These are phyloP conservation scores for Plectosphaerella plurivora DNA, from an alignment of 2,329 filamentous ascomycete species.

Conservation along the genomic window DNA sequence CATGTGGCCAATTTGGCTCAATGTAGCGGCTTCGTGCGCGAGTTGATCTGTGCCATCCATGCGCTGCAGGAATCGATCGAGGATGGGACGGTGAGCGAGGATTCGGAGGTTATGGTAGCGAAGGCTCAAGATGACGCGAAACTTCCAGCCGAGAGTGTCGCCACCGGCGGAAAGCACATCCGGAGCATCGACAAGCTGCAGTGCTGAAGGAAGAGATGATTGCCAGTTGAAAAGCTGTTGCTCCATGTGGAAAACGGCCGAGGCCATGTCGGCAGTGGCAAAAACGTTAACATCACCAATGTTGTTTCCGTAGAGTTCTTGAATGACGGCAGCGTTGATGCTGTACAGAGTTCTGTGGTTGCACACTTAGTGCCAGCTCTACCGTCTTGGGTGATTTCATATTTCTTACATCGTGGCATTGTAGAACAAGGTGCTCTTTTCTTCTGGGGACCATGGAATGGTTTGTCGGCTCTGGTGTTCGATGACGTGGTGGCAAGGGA, in stretches of 20 bases:
- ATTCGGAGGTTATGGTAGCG: slow-evolving; percentile 26
- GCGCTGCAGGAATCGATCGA: slow-evolving; percentile 15
- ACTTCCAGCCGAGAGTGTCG: slow-evolving; percentile 19
- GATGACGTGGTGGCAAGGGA: slow-evolving; percentile 19
- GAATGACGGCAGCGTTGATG: slow-evolving; percentile 29
- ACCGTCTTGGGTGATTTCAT: background rate
- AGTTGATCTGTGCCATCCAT: slow-evolving; percentile 5
- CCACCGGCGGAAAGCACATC: slow-evolving; percentile 15
- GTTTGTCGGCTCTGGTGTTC: no score
- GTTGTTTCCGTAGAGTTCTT: slow-evolving; percentile 37
- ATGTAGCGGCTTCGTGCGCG: slow-evolving; percentile 9
- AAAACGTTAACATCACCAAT: slow-evolving; percentile 26
- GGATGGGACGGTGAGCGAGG: slow-evolving; percentile 22
- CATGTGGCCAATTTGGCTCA: slow-evolving; percentile 14
- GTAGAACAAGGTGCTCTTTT: slow-evolving; percentile 19
- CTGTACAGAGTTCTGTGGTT: slow-evolving; percentile 23
- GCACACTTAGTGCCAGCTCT: background rate
- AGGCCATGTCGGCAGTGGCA: slow-evolving; percentile 20
- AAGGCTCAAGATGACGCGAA: slow-evolving; percentile 33
- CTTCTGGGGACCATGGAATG: slow-evolving; percentile 6
- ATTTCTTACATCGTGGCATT: slow-evolving; percentile 28
- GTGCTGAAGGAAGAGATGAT: slow-evolving; percentile 20
- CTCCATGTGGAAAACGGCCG: slow-evolving; percentile 30
- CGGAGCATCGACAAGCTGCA: slow-evolving; percentile 17
- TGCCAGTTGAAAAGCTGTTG: slow-evolving; percentile 33